Evolutionary conservation across 2,329 filamentous ascomycete genomes (phyloP).

Genomic region (Cercospora janseana): DNA sequence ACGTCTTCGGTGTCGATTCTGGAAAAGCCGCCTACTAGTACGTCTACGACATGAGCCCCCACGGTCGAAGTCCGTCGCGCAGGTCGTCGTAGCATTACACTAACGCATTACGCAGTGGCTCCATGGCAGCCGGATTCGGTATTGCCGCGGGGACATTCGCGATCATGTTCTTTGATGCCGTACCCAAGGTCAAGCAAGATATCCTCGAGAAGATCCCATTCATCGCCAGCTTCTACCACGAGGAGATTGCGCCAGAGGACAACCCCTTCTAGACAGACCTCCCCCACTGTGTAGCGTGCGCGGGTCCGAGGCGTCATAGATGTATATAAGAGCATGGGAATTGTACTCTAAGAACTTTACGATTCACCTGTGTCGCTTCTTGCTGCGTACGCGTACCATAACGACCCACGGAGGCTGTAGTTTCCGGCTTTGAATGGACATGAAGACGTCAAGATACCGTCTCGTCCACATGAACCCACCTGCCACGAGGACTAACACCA

Average conservation of each 20-base stretch:
- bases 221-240: constrained; percentile 56
- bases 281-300: constrained; percentile 2
- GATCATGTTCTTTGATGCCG: constrained; percentile 64
- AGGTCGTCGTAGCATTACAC: not conserved
- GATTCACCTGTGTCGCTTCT: not conserved
- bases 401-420: not conserved
- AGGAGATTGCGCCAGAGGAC: constrained; percentile 61
- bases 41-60: not conserved
- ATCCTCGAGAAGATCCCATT: constrained; percentile 57
- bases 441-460: too few relatives aligned
- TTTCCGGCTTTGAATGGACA: too few relatives aligned
- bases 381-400: not conserved
- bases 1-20: constrained; percentile 47
- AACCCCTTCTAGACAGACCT: constrained; percentile 52
- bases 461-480: too few relatives aligned
- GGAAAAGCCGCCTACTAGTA: constrained; percentile 13
- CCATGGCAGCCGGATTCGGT: constrained; percentile 56
- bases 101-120: constrained; percentile 40
- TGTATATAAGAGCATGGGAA: constrained; percentile 28
- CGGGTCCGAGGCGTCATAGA: constrained; percentile 6
- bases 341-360: constrained; percentile 21
- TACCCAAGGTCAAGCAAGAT: constrained; percentile 43
- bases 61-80: not conserved
- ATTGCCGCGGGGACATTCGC: constrained; percentile 58
- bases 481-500: too few relatives aligned